Evolutionary conservation across 2,329 filamentous ascomycete genomes (phyloP), one percentile per base, ranked within the genome.

Genomic region (Raffaelea deltoideospora): DNA sequence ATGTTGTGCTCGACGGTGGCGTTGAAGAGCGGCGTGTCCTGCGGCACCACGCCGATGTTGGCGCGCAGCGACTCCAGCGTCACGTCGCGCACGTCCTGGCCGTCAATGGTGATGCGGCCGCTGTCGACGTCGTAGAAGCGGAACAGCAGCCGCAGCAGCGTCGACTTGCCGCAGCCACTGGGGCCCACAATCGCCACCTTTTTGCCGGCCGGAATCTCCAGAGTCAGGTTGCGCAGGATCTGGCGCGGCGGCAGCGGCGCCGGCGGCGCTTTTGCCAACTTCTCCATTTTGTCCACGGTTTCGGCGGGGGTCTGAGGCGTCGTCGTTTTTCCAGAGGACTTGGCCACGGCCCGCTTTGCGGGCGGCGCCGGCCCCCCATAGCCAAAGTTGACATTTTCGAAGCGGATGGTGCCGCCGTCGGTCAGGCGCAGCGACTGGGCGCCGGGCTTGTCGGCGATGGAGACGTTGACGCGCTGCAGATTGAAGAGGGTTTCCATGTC

Each of bases 401-500:
- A 96, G 40, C 66, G 77, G 55, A 98, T 95, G 55, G 94, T 79
- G 34, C 90, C 90, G 14, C 87, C 86, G 44, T 70, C 74, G 31
- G 67, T 67, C 13, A 98, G 67, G 9, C 69, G 59, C 1, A 98
- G 67, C 0, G 80, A 67, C 50, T 78, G 76, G 1, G 88, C 85
- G 48, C 81, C 64, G 2, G 79, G 71, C 37, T 72, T 67, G 48
- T 98, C 87, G 48, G 74, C 77, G 52, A 98, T 81, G 27, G 72
- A 75, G 11, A 95, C 78, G 47, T 96, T 93, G 52, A 96, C 88
- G 55, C 93, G 96, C 57, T 98, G 90, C 23, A 98, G 67, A 55
- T 84, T 94, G 66, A 98, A 98, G 6, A 98, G 69, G 0, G 90
- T 96, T 59, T 96, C 90, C 90, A 98, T 98, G 54, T 98, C 92